Percentiles rank a stretch among this genome's conserved stretches.
These are phyloP conservation scores for Penicillium sclerotiorum DNA, from an alignment of 2,329 filamentous ascomycete genomes.

Conservation along the genomic window DNA sequence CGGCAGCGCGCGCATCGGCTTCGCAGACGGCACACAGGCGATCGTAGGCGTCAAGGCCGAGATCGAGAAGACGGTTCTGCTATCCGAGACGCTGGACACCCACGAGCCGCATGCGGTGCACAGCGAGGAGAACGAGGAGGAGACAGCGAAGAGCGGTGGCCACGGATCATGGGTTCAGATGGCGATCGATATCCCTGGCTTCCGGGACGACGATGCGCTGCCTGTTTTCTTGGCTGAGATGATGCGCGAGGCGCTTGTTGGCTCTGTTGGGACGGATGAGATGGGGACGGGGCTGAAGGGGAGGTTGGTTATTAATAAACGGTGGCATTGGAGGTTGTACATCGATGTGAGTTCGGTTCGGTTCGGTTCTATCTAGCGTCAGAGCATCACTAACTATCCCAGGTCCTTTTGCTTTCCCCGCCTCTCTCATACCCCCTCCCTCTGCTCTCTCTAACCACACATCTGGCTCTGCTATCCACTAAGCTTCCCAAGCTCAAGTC, in stretches of 20 bases:
- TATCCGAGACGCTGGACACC: slow-evolving; percentile 43
- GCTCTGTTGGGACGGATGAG: slow-evolving; percentile 56
- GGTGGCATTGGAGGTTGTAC: slow-evolving; percentile 96
- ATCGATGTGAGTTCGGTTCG: slow-evolving; percentile 67
- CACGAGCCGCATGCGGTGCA: slow-evolving; percentile 30
- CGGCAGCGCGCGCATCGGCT: slow-evolving; percentile 89
- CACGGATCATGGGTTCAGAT: slow-evolving; percentile 83
- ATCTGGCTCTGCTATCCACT: slow-evolving; percentile 87
- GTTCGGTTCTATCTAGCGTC: background rate
- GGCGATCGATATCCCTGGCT: slow-evolving; percentile 86
- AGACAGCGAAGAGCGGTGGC: slow-evolving; percentile 26
- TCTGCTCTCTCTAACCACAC: slow-evolving; percentile 86
- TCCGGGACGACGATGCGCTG: slow-evolving; percentile 85
- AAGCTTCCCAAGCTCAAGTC: slow-evolving; percentile 83
- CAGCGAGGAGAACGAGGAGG: slow-evolving; percentile 29
- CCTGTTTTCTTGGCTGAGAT: slow-evolving; percentile 87
- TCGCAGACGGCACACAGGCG: slow-evolving; percentile 92
- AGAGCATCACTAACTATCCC: slow-evolving; percentile 8
- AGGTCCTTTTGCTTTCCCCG: slow-evolving; percentile 92
- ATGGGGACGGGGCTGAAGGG: slow-evolving; percentile 54
- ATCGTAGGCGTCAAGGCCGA: slow-evolving; percentile 95
- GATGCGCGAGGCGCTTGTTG: slow-evolving; percentile 81
- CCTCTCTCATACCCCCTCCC: slow-evolving; percentile 91
- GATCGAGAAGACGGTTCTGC: slow-evolving; percentile 70
- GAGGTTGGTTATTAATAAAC: slow-evolving; percentile 80